Base-by-base conservation (phyloP, 2,329 filamentous ascomycete genomes). In the Aspergillus sp. region DNA sequence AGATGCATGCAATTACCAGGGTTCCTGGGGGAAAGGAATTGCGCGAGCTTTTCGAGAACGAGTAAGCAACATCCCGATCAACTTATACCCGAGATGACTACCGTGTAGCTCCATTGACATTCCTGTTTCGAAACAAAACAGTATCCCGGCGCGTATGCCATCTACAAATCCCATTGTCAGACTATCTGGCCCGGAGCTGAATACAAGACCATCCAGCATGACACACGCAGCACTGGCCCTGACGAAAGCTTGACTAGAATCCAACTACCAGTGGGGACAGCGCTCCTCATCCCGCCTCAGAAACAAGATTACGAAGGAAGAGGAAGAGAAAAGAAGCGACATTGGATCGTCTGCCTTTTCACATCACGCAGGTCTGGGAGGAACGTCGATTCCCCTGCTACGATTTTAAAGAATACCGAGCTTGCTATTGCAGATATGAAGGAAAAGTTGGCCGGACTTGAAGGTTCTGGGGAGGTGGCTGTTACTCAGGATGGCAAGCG, bases 281-380 rank as follows among this genome's bases (percentile, higher is more conserved):
- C 74, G 2, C 65, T 79, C 1, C 61, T 82, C 2, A 81, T 82
- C 28, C 69, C 74, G 3, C 77, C 78, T 0, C 68, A 71, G 32
- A 57, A 70, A 12, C 53, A 49, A 4, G 64, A 70, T 32, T 60
- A 61, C 34, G 40, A 45, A 26, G 44, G n/a, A 10, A 45, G 36
- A 3, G 36, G 2, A 39, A 2, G 5, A 27, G 26, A 8, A 39
- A 2, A 9, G 36, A 65, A 60, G 26, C 60, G 62, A 8, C 76
- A 79, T 46, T 82, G 75, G 71, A 71, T 83, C 28, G 73, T 76
- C 0, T 82, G 79, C 52, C 60, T 83, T 0, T 82, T 82, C 52
- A 82, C 79, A 0, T 79, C 76, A 2, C 57, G 62, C 2, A 62
- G 63, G 2, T 77, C 71, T 48, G 79, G 79, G 38, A 58, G 50